Conservation (phyloP, 352 stramenopile genomes). For the Thalassiosira livingstoniorum region DNA sequence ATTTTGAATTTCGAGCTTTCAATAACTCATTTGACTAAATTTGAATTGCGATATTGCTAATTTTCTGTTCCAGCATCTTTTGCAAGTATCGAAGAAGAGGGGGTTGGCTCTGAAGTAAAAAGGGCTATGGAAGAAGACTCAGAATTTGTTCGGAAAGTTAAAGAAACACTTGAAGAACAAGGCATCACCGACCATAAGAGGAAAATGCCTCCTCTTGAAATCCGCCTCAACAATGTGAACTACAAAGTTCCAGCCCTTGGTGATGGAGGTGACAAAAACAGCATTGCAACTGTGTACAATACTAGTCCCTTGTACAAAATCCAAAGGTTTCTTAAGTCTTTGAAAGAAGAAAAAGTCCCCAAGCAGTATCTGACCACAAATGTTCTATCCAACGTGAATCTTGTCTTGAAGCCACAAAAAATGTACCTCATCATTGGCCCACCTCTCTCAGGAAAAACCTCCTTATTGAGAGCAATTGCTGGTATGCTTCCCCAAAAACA, state of each 20-base stretch:
- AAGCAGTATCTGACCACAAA: constrained; percentile 8
- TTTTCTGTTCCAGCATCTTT: no score
- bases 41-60: no score
- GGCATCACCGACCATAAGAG: not conserved
- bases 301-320: constrained; percentile 43
- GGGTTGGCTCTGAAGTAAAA: not conserved
- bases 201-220: constrained; percentile 16
- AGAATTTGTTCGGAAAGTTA: constrained; percentile 30
- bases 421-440: constrained; percentile 83
- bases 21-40: no score
- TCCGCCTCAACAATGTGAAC: constrained; percentile 36
- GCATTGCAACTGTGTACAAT: constrained; percentile 48
- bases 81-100: not conserved
- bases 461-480: constrained; percentile 77
- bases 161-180: constrained; percentile 3
- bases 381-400: constrained; percentile 72
- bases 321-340: constrained; percentile 50
- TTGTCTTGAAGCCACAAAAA: constrained; percentile 70
- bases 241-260: constrained; percentile 37
- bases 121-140: constrained; percentile 19
- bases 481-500: constrained; percentile 49
- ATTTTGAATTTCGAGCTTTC: no score
- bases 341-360: constrained; percentile 12
- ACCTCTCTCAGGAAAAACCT: constrained; percentile 76
- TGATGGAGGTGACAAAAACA: constrained; percentile 10